Evolutionary conservation across 192 early-diverging fungal genomes (phyloP).

Genomic region (Glomus cerebriforme): DNA sequence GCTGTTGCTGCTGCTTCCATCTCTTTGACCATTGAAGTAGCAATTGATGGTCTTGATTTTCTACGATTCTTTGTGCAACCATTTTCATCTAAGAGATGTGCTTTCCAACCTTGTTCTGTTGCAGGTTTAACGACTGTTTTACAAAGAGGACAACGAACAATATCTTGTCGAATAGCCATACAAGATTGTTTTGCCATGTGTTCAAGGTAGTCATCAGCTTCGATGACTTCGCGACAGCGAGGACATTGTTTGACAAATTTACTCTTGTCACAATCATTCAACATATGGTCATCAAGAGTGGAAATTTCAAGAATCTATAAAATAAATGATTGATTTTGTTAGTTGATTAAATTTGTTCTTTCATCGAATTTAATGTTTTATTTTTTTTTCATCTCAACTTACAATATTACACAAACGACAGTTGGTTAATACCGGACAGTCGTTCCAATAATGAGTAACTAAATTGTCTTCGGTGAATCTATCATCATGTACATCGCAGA

Average conservation of each 20-base stretch:
- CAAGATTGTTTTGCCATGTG: constrained; percentile 54
- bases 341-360: not conserved
- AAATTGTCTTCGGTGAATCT: constrained; percentile 69
- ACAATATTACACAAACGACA: constrained; percentile 74
- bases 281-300: constrained; percentile 62
- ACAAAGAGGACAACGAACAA: constrained; percentile 64
- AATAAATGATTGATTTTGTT: constrained; percentile 1
- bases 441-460: constrained; percentile 76
- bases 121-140: constrained; percentile 52
- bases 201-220: constrained; percentile 49
- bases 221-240: constrained; percentile 62
- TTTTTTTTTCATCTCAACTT: constrained; percentile 28
- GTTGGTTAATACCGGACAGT: constrained; percentile 70
- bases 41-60: not conserved
- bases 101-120: constrained; percentile 64
- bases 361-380: not conserved
- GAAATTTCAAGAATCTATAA: constrained; percentile 73
- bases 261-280: constrained; percentile 62
- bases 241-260: constrained; percentile 63
- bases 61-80: constrained; percentile 62
- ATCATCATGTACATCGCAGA: constrained; percentile 68
- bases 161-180: constrained; percentile 32
- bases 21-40: not conserved
- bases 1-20: constrained; percentile 6
- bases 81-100: constrained; percentile 54